Evolutionary conservation across 495 filamentous ascomycete genomes (phyloP), one percentile per base, ranked within the genome.

Genomic region (Penicillium paradoxum): DNA sequence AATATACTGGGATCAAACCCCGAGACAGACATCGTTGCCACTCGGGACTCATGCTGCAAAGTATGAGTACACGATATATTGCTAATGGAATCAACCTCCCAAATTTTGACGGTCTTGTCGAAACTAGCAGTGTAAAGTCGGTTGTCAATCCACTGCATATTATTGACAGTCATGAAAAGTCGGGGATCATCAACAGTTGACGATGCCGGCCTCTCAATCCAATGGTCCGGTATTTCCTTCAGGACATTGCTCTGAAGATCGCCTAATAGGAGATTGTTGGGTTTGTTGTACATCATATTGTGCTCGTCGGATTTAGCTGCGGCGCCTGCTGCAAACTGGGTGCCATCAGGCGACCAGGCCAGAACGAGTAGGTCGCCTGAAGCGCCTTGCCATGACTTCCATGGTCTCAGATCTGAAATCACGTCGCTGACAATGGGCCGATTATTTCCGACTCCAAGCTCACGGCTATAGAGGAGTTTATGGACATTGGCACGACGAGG

Each of bases 271-370:
- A 96, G 73, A 63, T 95, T 96, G 19, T 87, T 85, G 0, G 79
- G 77, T 41, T 85, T 79, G 58, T 96, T 96, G 68, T 96, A 96
- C 47, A 89, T 84, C 72, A 90, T 86, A 52, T 88, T 89, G 47
- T 85, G 78, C 0, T 79, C 65, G 61, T 96, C 90, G 1, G 82
- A 83, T 50, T 88, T 81, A 24, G 87, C 84, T 2, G 85, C 83
- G 2, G 89, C 86, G 2, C 91, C 91, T 14, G 74, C 72, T 18
- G 72, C 78, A 51, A 79, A 81, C 27, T 50, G 66, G 0, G 64
- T 70, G 1, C 77, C 76, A 62, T 79, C 68, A 13, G 75, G 70
- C 19, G 70, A 74, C 79, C 79, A 82, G 7, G 72, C 70, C 36
- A 77, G 57, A 24, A 66, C 60, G 19, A 74, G 63, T 11, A 81